Evolutionary conservation across 768 basidiomycete genomes (phyloP), one percentile per base, ranked within the genome.

Genomic region (Candolleomyces aberdarensis): DNA sequence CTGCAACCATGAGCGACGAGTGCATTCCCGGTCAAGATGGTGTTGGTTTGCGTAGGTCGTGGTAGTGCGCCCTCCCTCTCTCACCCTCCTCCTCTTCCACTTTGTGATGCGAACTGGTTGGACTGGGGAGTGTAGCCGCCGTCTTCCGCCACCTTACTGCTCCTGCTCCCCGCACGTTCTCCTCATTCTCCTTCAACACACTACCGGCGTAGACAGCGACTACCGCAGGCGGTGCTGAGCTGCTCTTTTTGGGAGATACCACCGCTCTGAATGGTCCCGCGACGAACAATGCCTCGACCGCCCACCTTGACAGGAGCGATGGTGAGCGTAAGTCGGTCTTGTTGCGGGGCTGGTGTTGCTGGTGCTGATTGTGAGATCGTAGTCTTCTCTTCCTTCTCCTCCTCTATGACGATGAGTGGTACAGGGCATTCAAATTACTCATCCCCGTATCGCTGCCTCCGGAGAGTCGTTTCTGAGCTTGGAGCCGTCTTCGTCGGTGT

Each of bases 241-340:
- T 62, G 1, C 78, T 67, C 26, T 85, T 83, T 74, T 94, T 94
- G n/a, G 57, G 78, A 79, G 58, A 94, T 75, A 15, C 91, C 92
- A 3, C 91, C 91, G 3, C 85, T 84, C 56, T 84, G 82, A 52
- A 93, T 86, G 0, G 87, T 88, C 32, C 89, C 85, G 65, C 83
- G 85, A 51, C 87, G 77, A 1, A 80, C 80, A 66, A 81, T 83
- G 59, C 82, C 85, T 67, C 85, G 84, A 8, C 85, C 85, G 31
- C 81, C 85, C 57, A 78, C 79, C 64, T 86, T 83, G 70, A 79
- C 76, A 54, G 84, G 83, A 5, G 80, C 75, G 43, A 85, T 80
- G 29, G 78, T 76, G n/a, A 80, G 77, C 9, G 75, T 82, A 58
- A 74, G 69, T 56, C 68, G 76, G 46, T 79, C 75, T 46, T 65